Conservation (phyloP, 208 protist species). For the Cochliopodium minus region DNA sequence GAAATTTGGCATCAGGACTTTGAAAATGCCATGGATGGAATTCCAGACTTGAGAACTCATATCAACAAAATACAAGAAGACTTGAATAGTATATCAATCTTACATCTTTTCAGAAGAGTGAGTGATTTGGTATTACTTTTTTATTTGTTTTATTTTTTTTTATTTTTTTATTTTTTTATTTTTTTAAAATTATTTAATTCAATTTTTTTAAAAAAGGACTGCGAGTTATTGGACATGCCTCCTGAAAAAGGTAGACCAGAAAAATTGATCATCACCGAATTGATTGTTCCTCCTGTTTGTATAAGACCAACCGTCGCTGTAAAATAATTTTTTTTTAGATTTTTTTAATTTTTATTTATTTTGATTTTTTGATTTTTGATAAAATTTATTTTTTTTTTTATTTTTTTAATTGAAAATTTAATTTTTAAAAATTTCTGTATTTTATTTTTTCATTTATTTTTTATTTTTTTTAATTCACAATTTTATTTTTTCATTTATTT, state of each 20-base stretch:
- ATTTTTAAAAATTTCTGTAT: not conserved
- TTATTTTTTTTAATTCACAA: too few relatives aligned
- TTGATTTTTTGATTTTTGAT: constrained; percentile 14
- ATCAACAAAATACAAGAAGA: constrained; percentile 20
- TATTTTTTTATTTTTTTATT: constrained; percentile 52
- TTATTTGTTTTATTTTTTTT: constrained; percentile 67
- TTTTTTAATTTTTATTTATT: too few relatives aligned
- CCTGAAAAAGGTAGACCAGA: constrained; percentile 48
- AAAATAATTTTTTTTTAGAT: too few relatives aligned
- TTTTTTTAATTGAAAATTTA: not conserved
- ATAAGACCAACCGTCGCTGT: constrained; percentile 84
- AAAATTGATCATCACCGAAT: constrained; percentile 64
- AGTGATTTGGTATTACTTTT: constrained; percentile 78
- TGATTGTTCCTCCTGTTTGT: constrained; percentile 85
- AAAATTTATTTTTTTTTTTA: constrained; percentile 16
- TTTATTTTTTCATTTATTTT: too few relatives aligned
- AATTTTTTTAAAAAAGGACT: constrained; percentile 69
- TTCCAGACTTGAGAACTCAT: not conserved
- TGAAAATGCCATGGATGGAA: not conserved
- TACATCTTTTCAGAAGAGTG: constrained; percentile 26
- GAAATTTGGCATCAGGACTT: not conserved
- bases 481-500: too few relatives aligned
- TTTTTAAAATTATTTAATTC: constrained; percentile 65
- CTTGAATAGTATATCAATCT: constrained; percentile 33
- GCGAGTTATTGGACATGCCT: constrained; percentile 73